These are phyloP conservation scores for Hyaloperonospora arabidopsidis DNA, from an alignment of 352 stramenopile species.

Conservation along the genomic window DNA sequence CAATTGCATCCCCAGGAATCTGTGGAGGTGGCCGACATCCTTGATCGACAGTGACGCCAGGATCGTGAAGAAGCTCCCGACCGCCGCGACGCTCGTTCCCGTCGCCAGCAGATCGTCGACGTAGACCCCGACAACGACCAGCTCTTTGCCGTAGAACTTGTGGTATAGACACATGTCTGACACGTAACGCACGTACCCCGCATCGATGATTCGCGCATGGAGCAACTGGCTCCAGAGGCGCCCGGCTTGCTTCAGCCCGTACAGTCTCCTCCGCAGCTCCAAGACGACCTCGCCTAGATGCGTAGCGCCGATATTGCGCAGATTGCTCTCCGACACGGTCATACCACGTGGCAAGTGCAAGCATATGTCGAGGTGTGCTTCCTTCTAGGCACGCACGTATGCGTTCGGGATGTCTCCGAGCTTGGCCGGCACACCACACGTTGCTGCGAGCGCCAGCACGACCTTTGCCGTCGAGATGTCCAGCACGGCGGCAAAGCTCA, in stretches of 20 bases:
- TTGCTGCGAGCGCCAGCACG: no score
- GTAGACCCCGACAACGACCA: neutral
- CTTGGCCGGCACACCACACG: no score
- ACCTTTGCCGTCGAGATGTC: no score
- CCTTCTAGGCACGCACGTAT: no score
- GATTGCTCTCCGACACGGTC: neutral
- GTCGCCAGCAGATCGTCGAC: neutral
- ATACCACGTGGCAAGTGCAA: neutral
- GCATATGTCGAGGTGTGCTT: no score
- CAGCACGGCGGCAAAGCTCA: no score
- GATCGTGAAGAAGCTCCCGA: no score
- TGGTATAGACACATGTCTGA: neutral
- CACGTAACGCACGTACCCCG: neutral
- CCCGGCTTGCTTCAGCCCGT: slow-evolving; percentile 27
- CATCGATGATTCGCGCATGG: neutral
- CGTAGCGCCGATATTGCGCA: neutral
- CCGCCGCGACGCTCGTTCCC: no score
- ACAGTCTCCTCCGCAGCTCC: slow-evolving; percentile 20
- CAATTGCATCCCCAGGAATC: neutral
- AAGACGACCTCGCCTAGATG: neutral
- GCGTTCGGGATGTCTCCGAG: no score
- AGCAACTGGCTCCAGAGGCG: slow-evolving; percentile 17
- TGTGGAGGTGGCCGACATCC: neutral
- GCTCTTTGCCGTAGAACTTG: neutral
- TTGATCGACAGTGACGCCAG: neutral